Percentiles rank a stretch among this genome's conserved stretches.
Conservation (phyloP, 805 yeast genomes). For the Teunomyces panamensis region DNA sequence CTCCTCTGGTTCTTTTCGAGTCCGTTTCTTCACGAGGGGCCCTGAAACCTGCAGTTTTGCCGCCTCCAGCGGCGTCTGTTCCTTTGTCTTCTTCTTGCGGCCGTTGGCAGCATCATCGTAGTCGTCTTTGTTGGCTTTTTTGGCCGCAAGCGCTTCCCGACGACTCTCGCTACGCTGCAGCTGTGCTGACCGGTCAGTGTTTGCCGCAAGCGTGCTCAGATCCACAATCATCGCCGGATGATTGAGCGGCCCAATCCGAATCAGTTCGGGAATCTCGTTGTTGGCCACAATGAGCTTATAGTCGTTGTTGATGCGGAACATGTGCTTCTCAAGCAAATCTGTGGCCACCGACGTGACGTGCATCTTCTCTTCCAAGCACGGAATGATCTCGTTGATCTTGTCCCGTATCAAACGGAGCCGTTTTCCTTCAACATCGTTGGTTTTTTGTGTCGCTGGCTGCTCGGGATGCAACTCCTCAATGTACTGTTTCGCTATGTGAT, state of each 20-base stretch:
- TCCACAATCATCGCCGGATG: conserved; percentile 88
- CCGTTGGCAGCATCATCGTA: conserved; percentile 22
- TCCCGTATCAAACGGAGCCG: conserved; percentile 41
- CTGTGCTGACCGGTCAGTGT: conserved; percentile 55
- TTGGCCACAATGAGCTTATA: conserved; percentile 68
- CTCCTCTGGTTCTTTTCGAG: conserved; percentile 1
- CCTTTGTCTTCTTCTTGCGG: conserved; percentile 14
- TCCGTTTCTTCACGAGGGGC: conserved; percentile 4
- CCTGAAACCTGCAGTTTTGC: not conserved
- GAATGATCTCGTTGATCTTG: conserved; percentile 67
- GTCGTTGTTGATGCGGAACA: conserved; percentile 74
- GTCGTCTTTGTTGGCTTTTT: conserved; percentile 54
- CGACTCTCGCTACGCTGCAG: conserved; percentile 79
- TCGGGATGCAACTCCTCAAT: conserved; percentile 21
- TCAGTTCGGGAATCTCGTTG: conserved; percentile 76
- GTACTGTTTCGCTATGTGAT: conserved; percentile 51
- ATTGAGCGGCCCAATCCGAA: conserved; percentile 74
- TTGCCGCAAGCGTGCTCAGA: conserved; percentile 39
- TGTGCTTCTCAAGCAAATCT: conserved; percentile 67
- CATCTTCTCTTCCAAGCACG: conserved; percentile 94
- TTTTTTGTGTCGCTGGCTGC: not conserved
- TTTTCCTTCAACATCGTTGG: conserved; percentile 18
- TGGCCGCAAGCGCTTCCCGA: conserved; percentile 91
- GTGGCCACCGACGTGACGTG: conserved; percentile 92
- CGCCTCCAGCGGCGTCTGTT: conserved; percentile 21